Evolutionary conservation across 2,329 filamentous ascomycete species (phyloP).

Genomic region (Penicillium fuscoglaucum): DNA sequence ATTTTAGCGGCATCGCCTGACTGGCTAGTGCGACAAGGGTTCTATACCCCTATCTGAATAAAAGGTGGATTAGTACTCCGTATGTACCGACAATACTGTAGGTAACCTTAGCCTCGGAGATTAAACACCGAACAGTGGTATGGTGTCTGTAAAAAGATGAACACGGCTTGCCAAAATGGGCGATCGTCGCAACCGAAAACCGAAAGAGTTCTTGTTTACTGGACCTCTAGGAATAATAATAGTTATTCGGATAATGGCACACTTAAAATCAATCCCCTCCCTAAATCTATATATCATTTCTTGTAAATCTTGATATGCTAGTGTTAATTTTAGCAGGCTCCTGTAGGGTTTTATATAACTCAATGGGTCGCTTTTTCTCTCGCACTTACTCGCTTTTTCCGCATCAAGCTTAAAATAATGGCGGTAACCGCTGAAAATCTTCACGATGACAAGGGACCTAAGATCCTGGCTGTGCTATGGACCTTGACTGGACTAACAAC

Average conservation of each 20-base stretch:
- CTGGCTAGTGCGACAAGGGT: neutral
- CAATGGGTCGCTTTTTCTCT: neutral
- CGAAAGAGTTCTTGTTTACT: neutral
- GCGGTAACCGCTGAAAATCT: conserved; percentile 12
- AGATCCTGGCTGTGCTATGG: conserved; percentile 36
- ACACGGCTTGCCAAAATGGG: neutral
- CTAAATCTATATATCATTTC: neutral
- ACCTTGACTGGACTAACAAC: conserved; percentile 33
- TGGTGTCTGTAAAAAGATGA: neutral
- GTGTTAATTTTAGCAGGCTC: neutral
- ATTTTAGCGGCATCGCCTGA: neutral
- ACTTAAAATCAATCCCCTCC: neutral
- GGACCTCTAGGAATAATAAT: neutral
- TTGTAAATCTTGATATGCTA: neutral
- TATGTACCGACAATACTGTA: neutral
- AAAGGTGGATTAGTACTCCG: neutral
- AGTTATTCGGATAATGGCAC: neutral
- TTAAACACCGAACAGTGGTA: neutral
- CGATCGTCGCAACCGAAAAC: neutral
- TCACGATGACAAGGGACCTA: conserved; percentile 37
- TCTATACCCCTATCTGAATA: neutral
- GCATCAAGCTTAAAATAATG: conserved; percentile 8
- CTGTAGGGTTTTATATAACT: neutral
- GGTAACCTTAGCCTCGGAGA: neutral
- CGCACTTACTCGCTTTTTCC: neutral